Percentiles rank a stretch among this genome's conserved stretches.
phyloP scores from a whole-genome alignment of 495 filamentous ascomycete genomes.

The Tuber magnatum region DNA sequence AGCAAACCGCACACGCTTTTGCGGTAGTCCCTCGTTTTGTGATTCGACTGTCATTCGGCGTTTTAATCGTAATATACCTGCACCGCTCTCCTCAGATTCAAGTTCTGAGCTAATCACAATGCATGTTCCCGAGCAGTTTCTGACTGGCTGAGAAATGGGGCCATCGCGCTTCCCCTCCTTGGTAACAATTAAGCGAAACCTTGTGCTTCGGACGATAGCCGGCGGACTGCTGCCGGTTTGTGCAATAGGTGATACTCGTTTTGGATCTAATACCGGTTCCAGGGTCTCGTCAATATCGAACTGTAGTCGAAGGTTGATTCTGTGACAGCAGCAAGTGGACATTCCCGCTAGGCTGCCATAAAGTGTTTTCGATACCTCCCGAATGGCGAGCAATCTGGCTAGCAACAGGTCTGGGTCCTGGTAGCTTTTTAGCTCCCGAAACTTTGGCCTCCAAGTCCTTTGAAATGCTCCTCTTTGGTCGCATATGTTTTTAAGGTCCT shows the following conservation, averaged over 20 bases:
- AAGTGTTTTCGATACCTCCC: conserved; percentile 16
- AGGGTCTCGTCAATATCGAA: background rate
- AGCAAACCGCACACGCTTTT: background rate
- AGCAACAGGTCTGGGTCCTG: background rate
- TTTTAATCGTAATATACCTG: too few relatives aligned
- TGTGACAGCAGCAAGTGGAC: conserved; percentile 13
- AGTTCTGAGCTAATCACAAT: conserved; percentile 18
- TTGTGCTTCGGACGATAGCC: background rate
- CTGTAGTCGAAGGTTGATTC: conserved; percentile 12
- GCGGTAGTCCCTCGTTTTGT: background rate
- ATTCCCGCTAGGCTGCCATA: conserved; percentile 11
- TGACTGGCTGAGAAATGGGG: background rate
- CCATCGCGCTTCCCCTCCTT: background rate
- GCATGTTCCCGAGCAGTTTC: conserved; percentile 7
- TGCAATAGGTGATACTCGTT: background rate
- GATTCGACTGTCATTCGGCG: background rate
- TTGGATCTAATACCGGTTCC: background rate
- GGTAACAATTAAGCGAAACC: conserved; percentile 13
- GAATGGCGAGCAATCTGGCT: conserved; percentile 6
- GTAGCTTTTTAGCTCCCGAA: background rate
- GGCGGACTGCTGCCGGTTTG: background rate
- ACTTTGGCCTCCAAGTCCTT: background rate
- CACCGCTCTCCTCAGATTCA: background rate
- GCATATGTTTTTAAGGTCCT: background rate
- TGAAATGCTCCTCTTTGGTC: background rate